Base-by-base conservation (phyloP, 331 rosid species). In the Dryas integrifolia region DNA sequence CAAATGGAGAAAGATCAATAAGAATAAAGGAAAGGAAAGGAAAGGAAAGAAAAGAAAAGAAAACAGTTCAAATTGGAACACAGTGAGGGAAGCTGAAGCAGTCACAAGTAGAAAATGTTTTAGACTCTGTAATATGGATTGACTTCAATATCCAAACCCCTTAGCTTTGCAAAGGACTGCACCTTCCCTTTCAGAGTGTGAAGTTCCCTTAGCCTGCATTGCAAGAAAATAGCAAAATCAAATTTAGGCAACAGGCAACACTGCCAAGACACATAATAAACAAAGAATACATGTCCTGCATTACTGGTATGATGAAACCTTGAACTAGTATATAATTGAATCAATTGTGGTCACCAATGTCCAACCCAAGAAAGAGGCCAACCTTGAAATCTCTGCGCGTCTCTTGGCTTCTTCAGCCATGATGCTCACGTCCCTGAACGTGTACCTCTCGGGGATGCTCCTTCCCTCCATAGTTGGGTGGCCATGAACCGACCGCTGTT, bases 181-280 rank as follows among this genome's bases (percentile, higher is more conserved):
- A 85, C 91, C 70, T 59, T 86, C 41, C 88, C 92, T 74, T 89
- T 89, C 48, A 83, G 77, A 18, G 95, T 89, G 83, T 85, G 91
- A 82, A 88, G 89, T 77, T 89, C 95, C 79, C 95, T 85, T 78
- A 89, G 46, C 80, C 95, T 88, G 74, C 84, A 82, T 61, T n/a
- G 52, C 39, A 47, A 64, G 6, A 35, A 61, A 48, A 48, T 13
- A 51, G 56, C 13, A 39, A 26, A 58, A 43, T 9, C 10, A 15
- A 7, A 30, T 21, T 4, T 14, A 48, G 26, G 40, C 10, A 43
- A 14, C 21, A 7, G 4, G 41, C 14, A 62, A 62, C 24, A 15
- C 4, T 0, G 7, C 67, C 67, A 8, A 6, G 6, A n/a, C 55
- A 6, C 26, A 12, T 9, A 58, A 24, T 60, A 38, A 1, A 12